Percentiles rank a stretch among this genome's conserved stretches.
phyloP scores from a whole-genome alignment of 108 stramenopile genomes.

The Licmophora abbreviata region DNA sequence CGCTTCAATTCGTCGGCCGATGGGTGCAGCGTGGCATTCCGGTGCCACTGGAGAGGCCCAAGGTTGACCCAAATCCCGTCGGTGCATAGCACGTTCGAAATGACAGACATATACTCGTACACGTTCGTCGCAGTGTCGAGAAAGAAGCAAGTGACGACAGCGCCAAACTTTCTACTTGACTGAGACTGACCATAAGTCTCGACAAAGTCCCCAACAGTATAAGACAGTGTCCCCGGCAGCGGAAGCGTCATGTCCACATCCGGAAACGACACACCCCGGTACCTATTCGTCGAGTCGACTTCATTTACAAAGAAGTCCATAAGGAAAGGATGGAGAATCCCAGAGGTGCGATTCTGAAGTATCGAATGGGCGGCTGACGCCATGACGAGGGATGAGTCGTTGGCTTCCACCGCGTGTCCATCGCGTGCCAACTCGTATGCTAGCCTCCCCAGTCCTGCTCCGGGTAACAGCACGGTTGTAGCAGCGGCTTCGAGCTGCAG shows the following conservation, averaged over 20 bases:
- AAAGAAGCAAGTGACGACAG: conserved; percentile 73
- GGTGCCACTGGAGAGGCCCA: conserved; percentile 84
- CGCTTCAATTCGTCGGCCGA: conserved; percentile 56
- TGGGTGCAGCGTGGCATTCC: conserved; percentile 51
- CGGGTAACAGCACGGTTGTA: conserved; percentile 58
- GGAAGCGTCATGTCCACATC: conserved; percentile 9
- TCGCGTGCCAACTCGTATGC: conserved; percentile 53
- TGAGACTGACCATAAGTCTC: conserved; percentile 23
- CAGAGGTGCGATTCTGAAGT: conserved; percentile 14
- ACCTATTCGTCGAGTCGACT: conserved; percentile 58
- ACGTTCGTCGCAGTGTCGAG: conserved; percentile 81
- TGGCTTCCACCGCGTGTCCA: conserved; percentile 53
- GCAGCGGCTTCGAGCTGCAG: conserved; percentile 21
- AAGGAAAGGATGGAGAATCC: conserved; percentile 46
- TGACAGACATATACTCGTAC: conserved; percentile 56
- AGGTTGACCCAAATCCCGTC: conserved; percentile 75
- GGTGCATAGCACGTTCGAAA: conserved; percentile 23
- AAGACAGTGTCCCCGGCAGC: conserved; percentile 37
- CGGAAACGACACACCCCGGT: conserved; percentile 41
- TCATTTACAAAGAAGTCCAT: conserved; percentile 63
- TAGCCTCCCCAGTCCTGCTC: conserved; percentile 72
- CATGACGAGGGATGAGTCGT: conserved; percentile 69
- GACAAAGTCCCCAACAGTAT: conserved; percentile 71
- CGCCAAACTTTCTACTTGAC: conserved; percentile 23
- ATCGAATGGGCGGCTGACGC: conserved; percentile 52